These are phyloP conservation scores for Suhomyces pyralidae DNA, from an alignment of 805 yeast genomes.

Conservation along the genomic window DNA sequence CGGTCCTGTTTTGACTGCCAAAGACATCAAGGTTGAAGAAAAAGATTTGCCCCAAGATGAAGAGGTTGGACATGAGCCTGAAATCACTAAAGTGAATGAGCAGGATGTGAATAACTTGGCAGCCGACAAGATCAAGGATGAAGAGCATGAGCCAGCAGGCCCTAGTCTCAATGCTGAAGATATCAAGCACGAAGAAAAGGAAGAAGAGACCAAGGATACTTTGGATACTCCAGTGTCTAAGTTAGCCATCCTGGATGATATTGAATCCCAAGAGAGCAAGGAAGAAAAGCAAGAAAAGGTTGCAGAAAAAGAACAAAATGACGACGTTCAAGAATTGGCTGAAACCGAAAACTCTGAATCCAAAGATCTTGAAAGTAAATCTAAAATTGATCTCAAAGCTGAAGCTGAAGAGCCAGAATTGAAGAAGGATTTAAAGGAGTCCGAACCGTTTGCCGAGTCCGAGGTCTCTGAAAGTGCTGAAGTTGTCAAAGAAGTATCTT, in stretches of 20 bases:
- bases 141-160: slow-evolving; percentile 2
- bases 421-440: neutral
- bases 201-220: neutral
- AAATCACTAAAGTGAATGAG: neutral
- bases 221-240: neutral
- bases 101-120: slow-evolving; percentile 1
- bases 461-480: neutral
- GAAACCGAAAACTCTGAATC: neutral
- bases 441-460: neutral
- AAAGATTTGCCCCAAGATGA: slow-evolving; percentile 1
- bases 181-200: neutral
- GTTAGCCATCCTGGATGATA: neutral
- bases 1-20: slow-evolving; percentile 1
- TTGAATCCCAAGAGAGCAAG: neutral
- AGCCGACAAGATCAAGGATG: neutral
- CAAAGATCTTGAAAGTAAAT: neutral
- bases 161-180: neutral
- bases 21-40: neutral
- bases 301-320: neutral
- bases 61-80: neutral
- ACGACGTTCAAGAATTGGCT: neutral
- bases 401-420: neutral
- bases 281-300: neutral
- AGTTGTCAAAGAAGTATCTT: neutral
- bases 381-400: neutral